A percentile compares a stretch with the other conserved stretches of the same genome.
Conservation (phyloP, 73 alveolate species). For the Paramecium tetraurelia region DNA sequence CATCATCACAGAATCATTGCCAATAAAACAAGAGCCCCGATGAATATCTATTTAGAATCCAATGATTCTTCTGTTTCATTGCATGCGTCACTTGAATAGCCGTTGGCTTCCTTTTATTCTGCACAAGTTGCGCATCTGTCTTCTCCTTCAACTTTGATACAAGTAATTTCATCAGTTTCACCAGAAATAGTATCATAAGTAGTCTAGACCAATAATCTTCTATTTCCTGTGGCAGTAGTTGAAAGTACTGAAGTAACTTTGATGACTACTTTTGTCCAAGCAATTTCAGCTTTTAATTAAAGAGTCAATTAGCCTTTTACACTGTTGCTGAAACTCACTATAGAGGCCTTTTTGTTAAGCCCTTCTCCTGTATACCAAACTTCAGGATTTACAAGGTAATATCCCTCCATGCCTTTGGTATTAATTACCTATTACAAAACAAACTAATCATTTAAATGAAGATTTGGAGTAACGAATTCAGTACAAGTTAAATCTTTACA, state of each 20-base stretch:
- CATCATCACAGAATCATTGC: neutral
- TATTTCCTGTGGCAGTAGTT: neutral
- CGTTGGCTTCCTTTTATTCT: neutral
- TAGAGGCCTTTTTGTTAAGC: neutral
- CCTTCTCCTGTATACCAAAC: neutral
- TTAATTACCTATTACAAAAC: neutral
- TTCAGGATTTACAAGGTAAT: neutral
- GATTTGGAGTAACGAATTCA: neutral
- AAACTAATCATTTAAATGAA: neutral
- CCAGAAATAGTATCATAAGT: neutral
- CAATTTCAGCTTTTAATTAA: neutral
- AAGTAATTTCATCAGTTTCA: neutral
- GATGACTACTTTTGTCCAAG: neutral
- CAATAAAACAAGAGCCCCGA: neutral
- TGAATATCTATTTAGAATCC: neutral
- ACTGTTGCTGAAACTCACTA: neutral
- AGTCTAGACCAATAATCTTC: neutral
- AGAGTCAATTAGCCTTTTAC: neutral
- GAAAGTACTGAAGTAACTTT: neutral
- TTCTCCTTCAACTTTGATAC: neutral
- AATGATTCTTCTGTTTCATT: neutral
- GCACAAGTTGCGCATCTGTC: neutral
- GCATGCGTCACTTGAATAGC: neutral
- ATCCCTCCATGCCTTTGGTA: neutral
- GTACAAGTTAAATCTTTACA: neutral